Evolutionary conservation across 495 filamentous ascomycete species (phyloP).

Genomic region (Podospora australis): DNA sequence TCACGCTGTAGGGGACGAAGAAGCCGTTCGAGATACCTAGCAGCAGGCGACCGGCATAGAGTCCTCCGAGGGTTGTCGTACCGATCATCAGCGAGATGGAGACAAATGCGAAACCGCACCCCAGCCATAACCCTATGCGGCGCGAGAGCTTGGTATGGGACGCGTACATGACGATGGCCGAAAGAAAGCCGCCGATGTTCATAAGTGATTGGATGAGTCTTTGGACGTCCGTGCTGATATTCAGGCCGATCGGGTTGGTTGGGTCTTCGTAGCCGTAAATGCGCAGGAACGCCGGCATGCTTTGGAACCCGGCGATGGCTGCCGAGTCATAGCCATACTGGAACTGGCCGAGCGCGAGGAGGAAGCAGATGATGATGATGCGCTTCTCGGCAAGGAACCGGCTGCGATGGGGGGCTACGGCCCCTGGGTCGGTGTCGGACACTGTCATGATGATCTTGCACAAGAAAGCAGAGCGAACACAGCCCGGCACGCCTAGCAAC

Average conservation of each 20-base stretch:
- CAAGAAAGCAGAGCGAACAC: too few species aligned
- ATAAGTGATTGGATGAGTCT: slow-evolving; percentile 37
- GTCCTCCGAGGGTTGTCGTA: slow-evolving; percentile 28
- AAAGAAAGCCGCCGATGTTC: slow-evolving; percentile 35
- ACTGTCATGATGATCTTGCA: neutral
- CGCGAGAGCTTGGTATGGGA: slow-evolving; percentile 40
- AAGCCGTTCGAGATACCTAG: slow-evolving; percentile 43
- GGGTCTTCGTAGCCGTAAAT: slow-evolving; percentile 41
- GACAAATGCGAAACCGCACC: slow-evolving; percentile 29
- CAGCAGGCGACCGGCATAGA: slow-evolving; percentile 41
- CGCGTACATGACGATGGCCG: slow-evolving; percentile 31
- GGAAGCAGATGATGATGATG: slow-evolving; percentile 23
- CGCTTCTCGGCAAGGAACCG: slow-evolving; percentile 22
- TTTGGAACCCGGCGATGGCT: slow-evolving; percentile 35
- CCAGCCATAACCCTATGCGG: slow-evolving; percentile 40
- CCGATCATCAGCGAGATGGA: slow-evolving; percentile 39
- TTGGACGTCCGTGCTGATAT: slow-evolving; percentile 35
- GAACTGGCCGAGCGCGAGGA: slow-evolving; percentile 28
- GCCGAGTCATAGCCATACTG: slow-evolving; percentile 41
- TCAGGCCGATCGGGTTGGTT: slow-evolving; percentile 21
- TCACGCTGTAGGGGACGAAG: slow-evolving; percentile 40
- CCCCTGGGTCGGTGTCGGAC: neutral
- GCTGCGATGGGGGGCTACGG: neutral
- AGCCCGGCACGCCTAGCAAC: too few species aligned
- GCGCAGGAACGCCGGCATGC: slow-evolving; percentile 41